Base-by-base conservation (phyloP, 2,329 filamentous ascomycete genomes). In the Lachnellula arida region DNA sequence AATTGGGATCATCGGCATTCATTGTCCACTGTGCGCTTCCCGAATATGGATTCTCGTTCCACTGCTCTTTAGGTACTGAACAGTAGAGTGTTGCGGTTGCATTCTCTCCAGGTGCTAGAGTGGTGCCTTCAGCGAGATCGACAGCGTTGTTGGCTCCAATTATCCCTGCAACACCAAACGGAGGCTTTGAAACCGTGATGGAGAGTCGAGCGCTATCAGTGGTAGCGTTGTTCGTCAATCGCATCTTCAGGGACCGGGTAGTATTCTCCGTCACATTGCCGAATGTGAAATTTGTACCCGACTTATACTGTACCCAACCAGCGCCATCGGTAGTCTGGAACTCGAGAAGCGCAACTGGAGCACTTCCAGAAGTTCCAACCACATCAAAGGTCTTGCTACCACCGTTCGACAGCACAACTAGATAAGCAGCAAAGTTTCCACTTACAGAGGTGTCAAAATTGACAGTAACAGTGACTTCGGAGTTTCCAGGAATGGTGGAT, bases 131-230 rank as follows among this genome's bases (percentile, higher is more conserved):
- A 0, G 77, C 80, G 1, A 85, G 75, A 48, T 84, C 81, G 8
- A 82, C 73, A 17, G 78, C 74, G 64, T 84, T 85, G 12, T 72
- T 74, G 0, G 81, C 78, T 19, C 75, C 73, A 40, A 85, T 75
- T 22, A 84, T 75, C 2, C 80, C 78, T n/a, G 70, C 62, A 2
- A 81, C 72, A 14, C 80, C 81, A 52, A 80, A 83, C 0, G 82
- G 82, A 4, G 81, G 80, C 64, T 85, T 85, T 0, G 81, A 85
- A 2, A 85, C 80, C 0, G 81, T 84, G 14, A 84, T 68, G 0
- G 77, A 80, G 1, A 84, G 72, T 1, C 76, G 72, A 19, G 75
- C 74, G 50, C 78, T 76, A 56, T 78, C 77, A 1, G 75, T 68
- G 1, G 74, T 74, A 8, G 76, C 79, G 61, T 84, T 84, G 63